A percentile compares a stretch with the other conserved stretches of the same genome.
Evolutionary conservation across 768 basidiomycete species (phyloP).

Genomic region (Lepiota brunneoincarnata): DNA sequence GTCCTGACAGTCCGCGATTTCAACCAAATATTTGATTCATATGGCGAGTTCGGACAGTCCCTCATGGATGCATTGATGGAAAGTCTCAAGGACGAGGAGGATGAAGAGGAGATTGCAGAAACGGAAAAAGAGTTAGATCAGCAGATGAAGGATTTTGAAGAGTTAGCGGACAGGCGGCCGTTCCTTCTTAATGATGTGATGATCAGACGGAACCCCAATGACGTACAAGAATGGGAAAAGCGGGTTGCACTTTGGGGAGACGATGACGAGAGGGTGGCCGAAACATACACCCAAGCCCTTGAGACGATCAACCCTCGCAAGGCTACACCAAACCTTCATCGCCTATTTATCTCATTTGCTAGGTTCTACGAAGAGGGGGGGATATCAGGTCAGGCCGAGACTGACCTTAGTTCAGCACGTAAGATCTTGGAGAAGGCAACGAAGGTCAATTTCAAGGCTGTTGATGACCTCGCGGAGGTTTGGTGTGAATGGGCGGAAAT

Average conservation of each 20-base stretch:
- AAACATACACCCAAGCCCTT: constrained; percentile 88
- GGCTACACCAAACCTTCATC: constrained; percentile 87
- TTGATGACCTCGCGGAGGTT: constrained; percentile 95
- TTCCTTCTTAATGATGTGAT: constrained; percentile 97
- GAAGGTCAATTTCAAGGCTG: constrained; percentile 89
- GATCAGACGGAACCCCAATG: constrained; percentile 89
- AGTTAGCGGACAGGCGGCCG: constrained; percentile 89
- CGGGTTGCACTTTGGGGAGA: constrained; percentile 90
- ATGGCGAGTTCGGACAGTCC: constrained; percentile 90
- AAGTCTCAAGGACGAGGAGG: constrained; percentile 77
- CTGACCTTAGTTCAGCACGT: constrained; percentile 80
- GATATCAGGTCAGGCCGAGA: constrained; percentile 70
- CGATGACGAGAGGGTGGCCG: constrained; percentile 91
- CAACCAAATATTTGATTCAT: constrained; percentile 96
- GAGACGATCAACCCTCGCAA: constrained; percentile 85
- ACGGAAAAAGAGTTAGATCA: constrained; percentile 81
- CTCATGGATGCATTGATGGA: constrained; percentile 90
- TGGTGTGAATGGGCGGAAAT: constrained; percentile 99
- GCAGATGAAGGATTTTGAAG: constrained; percentile 92
- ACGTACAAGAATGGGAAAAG: constrained; percentile 99
- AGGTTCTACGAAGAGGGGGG: constrained; percentile 98
- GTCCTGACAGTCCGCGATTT: constrained; percentile 97
- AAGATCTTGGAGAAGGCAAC: constrained; percentile 93
- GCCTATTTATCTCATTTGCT: constrained; percentile 92
- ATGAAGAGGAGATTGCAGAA: constrained; percentile 77